Conservation (phyloP, 192 early-diverging fungal genomes). For the Pilaira anomala region DNA sequence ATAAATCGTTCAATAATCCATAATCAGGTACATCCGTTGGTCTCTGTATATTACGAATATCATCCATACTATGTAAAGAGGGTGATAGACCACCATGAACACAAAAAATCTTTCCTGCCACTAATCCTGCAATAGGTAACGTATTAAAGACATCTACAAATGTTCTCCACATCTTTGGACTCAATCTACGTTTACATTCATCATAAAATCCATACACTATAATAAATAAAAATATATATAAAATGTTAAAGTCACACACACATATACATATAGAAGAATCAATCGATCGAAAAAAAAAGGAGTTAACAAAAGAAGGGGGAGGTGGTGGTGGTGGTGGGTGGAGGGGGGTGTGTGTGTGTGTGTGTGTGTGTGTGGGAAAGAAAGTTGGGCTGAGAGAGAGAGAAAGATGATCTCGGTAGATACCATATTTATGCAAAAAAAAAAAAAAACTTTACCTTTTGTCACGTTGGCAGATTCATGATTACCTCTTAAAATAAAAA, state of each 20-base stretch:
- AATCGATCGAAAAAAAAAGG: neutral
- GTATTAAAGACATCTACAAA: slow-evolving; percentile 94
- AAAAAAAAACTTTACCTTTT: slow-evolving; percentile 69
- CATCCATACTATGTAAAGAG: slow-evolving; percentile 74
- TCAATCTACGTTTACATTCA: slow-evolving; percentile 90
- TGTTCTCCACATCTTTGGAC: slow-evolving; percentile 86
- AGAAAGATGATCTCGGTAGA: too few relatives aligned
- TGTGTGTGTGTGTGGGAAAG: too few relatives aligned
- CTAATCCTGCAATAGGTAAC: slow-evolving; percentile 89
- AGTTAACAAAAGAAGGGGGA: neutral
- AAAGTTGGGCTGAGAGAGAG: neutral
- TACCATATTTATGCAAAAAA: too few relatives aligned
- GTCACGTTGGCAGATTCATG: slow-evolving; percentile 96
- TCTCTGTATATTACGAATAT: slow-evolving; percentile 74
- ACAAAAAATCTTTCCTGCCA: slow-evolving; percentile 93
- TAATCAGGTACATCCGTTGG: slow-evolving; percentile 92
- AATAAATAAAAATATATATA: slow-evolving; percentile 25
- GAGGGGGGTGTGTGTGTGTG: too few relatives aligned
- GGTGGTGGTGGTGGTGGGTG: neutral
- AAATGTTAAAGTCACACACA: neutral
- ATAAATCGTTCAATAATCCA: slow-evolving; percentile 85
- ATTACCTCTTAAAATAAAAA: slow-evolving; percentile 93
- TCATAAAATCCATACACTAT: slow-evolving; percentile 95
- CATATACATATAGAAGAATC: neutral
- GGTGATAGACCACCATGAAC: slow-evolving; percentile 93